Evolutionary conservation across 129 eudicot species (phyloP).

Genomic region (Helichrysum umbraculigerum): DNA sequence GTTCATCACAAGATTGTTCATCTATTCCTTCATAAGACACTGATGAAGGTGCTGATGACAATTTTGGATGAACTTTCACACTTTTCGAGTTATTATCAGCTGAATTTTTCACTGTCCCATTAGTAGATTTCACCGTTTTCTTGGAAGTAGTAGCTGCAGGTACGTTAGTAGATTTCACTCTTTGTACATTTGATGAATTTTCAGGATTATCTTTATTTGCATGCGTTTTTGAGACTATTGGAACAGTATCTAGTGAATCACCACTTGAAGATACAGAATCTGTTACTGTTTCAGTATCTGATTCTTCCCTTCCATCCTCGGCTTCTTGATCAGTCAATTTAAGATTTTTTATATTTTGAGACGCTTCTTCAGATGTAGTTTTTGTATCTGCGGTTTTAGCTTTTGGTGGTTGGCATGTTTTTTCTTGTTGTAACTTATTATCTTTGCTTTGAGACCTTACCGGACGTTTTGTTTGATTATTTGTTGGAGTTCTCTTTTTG

Average conservation of each 20-base stretch:
- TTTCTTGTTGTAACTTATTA: slow-evolving; percentile 43
- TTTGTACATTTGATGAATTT: slow-evolving; percentile 29
- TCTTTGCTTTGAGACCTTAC: slow-evolving; percentile 53
- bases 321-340: slow-evolving; percentile 16
- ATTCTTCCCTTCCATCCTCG: slow-evolving; percentile 57
- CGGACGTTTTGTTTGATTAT: slow-evolving; percentile 45
- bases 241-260: slow-evolving; percentile 55
- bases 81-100: slow-evolving; percentile 41
- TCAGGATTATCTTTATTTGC: slow-evolving; percentile 38
- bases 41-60: slow-evolving; percentile 65
- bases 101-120: slow-evolving; percentile 28
- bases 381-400: slow-evolving; percentile 40
- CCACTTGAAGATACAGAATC: slow-evolving; percentile 84
- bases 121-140: slow-evolving; percentile 38
- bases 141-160: slow-evolving; percentile 37
- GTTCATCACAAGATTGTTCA: slow-evolving; percentile 42
- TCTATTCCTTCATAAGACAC: slow-evolving; percentile 62
- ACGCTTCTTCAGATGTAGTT: slow-evolving; percentile 21
- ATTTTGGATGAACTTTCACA: slow-evolving; percentile 65
- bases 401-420: slow-evolving; percentile 37
- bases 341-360: slow-evolving; percentile 22
- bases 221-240: slow-evolving; percentile 36
- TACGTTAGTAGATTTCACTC: slow-evolving; percentile 44
- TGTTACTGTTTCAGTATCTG: slow-evolving; percentile 73
- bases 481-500: slow-evolving; percentile 45